Evolutionary conservation across 192 early-diverging fungal genomes (phyloP).

Genomic region (Linnemannia hyalina): DNA sequence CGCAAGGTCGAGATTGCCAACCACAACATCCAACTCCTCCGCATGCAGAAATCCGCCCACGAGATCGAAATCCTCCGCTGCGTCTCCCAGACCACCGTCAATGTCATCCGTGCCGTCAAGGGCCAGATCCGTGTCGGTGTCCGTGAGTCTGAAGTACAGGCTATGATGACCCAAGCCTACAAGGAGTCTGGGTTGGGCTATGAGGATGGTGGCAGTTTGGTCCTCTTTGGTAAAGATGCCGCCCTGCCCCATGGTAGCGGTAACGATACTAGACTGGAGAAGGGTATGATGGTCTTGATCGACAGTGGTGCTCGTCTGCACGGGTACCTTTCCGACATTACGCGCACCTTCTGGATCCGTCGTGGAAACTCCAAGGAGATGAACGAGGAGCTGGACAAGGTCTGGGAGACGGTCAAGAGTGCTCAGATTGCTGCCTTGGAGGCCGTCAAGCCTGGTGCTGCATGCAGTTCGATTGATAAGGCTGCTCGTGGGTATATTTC

Average conservation of each 20-base stretch:
- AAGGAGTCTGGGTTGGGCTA: slow-evolving; percentile 51
- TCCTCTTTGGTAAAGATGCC: slow-evolving; percentile 62
- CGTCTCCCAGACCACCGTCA: slow-evolving; percentile 57
- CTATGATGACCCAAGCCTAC: slow-evolving; percentile 49
- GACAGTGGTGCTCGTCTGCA: slow-evolving; percentile 62
- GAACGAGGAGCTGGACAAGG: slow-evolving; percentile 57
- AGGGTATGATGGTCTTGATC: slow-evolving; percentile 60
- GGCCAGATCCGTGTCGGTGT: slow-evolving; percentile 46
- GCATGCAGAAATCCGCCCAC: slow-evolving; percentile 59
- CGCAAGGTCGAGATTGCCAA: slow-evolving; percentile 48
- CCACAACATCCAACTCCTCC: slow-evolving; percentile 39
- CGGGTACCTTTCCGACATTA: slow-evolving; percentile 64
- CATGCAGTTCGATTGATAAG: slow-evolving; percentile 63
- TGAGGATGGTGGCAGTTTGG: slow-evolving; percentile 51
- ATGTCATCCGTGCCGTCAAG: slow-evolving; percentile 60
- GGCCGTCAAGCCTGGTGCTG: slow-evolving; percentile 26
- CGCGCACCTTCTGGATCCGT: slow-evolving; percentile 63
- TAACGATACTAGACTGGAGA: slow-evolving; percentile 50
- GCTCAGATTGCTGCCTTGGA: slow-evolving; percentile 59
- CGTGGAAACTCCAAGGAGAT: slow-evolving; percentile 34
- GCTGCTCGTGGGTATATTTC: slow-evolving; percentile 57
- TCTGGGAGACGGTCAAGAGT: slow-evolving; percentile 62
- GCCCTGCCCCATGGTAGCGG: slow-evolving; percentile 64
- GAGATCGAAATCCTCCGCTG: slow-evolving; percentile 66
- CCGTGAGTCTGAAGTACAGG: slow-evolving; percentile 53